These are phyloP conservation scores for Xylaria sp. DNA, from an alignment of 2,329 filamentous ascomycete genomes.

Conservation along the genomic window DNA sequence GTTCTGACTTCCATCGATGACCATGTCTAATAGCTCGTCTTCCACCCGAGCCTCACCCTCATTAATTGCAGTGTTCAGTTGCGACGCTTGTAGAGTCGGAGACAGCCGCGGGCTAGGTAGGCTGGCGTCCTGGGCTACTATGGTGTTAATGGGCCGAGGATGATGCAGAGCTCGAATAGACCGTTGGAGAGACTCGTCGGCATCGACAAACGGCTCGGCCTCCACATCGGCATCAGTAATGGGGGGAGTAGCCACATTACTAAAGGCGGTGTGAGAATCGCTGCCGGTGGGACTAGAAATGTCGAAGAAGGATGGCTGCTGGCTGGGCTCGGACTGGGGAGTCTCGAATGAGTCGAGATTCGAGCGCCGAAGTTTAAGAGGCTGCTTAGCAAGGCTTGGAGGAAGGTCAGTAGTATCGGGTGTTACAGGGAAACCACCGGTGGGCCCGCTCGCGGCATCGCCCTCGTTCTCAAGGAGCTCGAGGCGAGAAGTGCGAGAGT, in stretches of 20 bases:
- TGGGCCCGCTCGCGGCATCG: slow-evolving; percentile 36
- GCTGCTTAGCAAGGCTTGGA: slow-evolving; percentile 43
- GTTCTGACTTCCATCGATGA: slow-evolving; percentile 55
- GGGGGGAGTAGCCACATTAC: slow-evolving; percentile 76
- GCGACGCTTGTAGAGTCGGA: slow-evolving; percentile 82
- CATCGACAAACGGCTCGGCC: slow-evolving; percentile 66
- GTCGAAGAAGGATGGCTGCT: slow-evolving; percentile 56
- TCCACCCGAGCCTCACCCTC: slow-evolving; percentile 55
- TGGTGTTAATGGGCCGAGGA: slow-evolving; percentile 70
- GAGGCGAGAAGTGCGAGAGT: slow-evolving; percentile 47
- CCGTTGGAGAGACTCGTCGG: slow-evolving; percentile 60
- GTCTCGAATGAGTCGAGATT: slow-evolving; percentile 57
- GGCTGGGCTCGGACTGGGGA: slow-evolving; percentile 56
- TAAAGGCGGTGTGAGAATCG: slow-evolving; percentile 69
- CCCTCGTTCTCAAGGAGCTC: slow-evolving; percentile 47
- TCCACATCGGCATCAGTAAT: slow-evolving; percentile 78
- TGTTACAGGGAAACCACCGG: slow-evolving; percentile 59
- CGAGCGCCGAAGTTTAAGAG: slow-evolving; percentile 55
- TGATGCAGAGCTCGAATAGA: slow-evolving; percentile 59
- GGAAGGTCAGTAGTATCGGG: slow-evolving; percentile 65
- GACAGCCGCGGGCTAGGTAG: slow-evolving; percentile 94
- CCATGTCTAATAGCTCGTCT: slow-evolving; percentile 51
- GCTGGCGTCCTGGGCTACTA: slow-evolving; percentile 85
- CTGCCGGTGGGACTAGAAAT: slow-evolving; percentile 63
- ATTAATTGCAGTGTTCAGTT: slow-evolving; percentile 56